phyloP scores from a whole-genome alignment of 805 yeast species.

The Pichia exigua region DNA sequence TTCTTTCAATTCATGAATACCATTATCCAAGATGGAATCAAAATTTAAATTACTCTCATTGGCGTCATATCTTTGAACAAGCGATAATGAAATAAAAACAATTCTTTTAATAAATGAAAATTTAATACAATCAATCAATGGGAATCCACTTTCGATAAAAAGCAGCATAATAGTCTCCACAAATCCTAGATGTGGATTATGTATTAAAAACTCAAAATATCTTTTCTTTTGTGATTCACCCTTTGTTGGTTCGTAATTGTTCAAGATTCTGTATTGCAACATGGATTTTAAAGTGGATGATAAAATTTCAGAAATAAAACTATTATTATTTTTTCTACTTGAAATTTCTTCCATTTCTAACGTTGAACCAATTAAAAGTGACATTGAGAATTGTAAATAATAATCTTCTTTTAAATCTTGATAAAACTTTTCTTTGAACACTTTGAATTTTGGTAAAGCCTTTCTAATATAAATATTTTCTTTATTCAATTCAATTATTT shows the following conservation, averaged over 20 bases:
- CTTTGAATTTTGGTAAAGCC: background rate
- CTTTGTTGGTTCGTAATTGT: constrained; percentile 17
- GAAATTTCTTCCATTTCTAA: constrained; percentile 54
- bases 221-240: constrained; percentile 6
- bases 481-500: constrained; percentile 11
- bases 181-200: constrained; percentile 25
- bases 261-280: constrained; percentile 33
- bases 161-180: constrained; percentile 34
- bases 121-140: constrained; percentile 30
- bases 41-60: constrained; percentile 16
- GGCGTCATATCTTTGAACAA: constrained; percentile 14
- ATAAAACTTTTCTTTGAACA: background rate
- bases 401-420: constrained; percentile 1
- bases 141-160: constrained; percentile 39
- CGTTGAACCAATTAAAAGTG: constrained; percentile 36
- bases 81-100: constrained; percentile 15
- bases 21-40: constrained; percentile 15
- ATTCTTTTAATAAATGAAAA: constrained; percentile 19
- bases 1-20: background rate
- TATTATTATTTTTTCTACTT: constrained; percentile 36
- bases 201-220: constrained; percentile 24
- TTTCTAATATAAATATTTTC: background rate
- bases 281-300: constrained; percentile 33
- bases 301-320: constrained; percentile 12
- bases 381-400: constrained; percentile 15